Conservation (phyloP, 23 red algal genomes). For the Gracilaria gracilis region DNA sequence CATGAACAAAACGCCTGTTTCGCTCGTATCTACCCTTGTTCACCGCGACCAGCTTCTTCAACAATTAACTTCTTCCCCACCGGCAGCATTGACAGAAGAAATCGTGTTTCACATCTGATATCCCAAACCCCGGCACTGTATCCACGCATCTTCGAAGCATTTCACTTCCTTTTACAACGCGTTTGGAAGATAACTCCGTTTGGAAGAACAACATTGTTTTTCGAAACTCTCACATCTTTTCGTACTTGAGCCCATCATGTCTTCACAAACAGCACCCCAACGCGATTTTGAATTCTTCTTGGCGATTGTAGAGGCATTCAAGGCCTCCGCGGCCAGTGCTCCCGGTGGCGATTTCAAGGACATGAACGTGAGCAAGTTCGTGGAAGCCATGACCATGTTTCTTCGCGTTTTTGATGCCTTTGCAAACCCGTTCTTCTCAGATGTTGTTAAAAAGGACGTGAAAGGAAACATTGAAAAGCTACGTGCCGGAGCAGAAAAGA, state of each 20-base stretch:
- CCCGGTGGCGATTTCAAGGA: slow-evolving; percentile 34
- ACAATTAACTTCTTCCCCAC: too few species aligned
- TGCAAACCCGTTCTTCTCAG: slow-evolving; percentile 66
- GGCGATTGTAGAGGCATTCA: slow-evolving; percentile 64
- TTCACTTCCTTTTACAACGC: too few species aligned
- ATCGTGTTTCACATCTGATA: too few species aligned
- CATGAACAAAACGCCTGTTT: too few species aligned
- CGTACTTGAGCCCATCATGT: slow-evolving; percentile 6
- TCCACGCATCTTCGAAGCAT: too few species aligned
- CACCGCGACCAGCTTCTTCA: too few species aligned
- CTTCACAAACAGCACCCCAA: slow-evolving; percentile 18
- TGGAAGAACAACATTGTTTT: background rate
- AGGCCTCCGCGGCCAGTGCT: slow-evolving; percentile 22
- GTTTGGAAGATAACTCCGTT: too few species aligned
- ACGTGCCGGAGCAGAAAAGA: slow-evolving; percentile 43
- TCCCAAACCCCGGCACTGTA: too few species aligned
- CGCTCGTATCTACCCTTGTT: too few species aligned
- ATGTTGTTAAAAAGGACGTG: slow-evolving; percentile 76
- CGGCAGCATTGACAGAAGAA: too few species aligned
- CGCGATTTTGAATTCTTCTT: slow-evolving; percentile 65
- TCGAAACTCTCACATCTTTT: background rate
- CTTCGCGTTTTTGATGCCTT: slow-evolving; percentile 76
- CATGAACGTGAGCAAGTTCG: slow-evolving; percentile 60
- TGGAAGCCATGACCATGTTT: slow-evolving; percentile 75
- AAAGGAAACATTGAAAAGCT: slow-evolving; percentile 70